Conservation (phyloP, 345 rosid genomes). For the Pseudoturritis turrita region DNA sequence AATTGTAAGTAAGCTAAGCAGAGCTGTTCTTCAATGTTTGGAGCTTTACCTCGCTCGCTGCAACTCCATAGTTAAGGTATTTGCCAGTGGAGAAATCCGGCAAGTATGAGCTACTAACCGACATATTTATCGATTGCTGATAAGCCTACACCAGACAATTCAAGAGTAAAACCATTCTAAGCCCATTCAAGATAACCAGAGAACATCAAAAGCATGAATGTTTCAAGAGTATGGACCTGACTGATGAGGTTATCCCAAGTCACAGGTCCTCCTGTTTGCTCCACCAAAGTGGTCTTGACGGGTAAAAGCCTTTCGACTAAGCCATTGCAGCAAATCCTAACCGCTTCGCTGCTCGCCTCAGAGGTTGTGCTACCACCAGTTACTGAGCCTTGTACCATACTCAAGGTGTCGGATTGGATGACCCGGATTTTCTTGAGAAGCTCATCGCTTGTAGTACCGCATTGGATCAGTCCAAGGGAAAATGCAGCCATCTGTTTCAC, state of each 20-base stretch:
- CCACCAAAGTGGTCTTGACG: slow-evolving; percentile 44
- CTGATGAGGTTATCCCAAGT: slow-evolving; percentile 68
- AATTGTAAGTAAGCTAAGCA: neutral
- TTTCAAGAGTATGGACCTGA: slow-evolving; percentile 49
- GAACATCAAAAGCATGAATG: neutral
- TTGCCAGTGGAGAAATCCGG: slow-evolving; percentile 41
- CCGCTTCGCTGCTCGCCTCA: slow-evolving; percentile 79
- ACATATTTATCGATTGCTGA: slow-evolving; percentile 41
- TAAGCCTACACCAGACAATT: slow-evolving; percentile 16
- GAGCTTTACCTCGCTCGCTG: slow-evolving; percentile 83
- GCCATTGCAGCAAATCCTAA: slow-evolving; percentile 60
- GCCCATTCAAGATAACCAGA: neutral
- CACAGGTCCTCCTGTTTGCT: slow-evolving; percentile 44
- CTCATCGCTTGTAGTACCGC: slow-evolving; percentile 42
- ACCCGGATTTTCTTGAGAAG: slow-evolving; percentile 65
- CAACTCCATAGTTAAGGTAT: slow-evolving; percentile 91
- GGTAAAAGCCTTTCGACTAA: slow-evolving; percentile 68
- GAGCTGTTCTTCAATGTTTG: neutral
- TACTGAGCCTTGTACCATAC: slow-evolving; percentile 70
- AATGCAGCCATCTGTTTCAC: slow-evolving; percentile 85
- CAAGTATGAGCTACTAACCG: slow-evolving; percentile 44
- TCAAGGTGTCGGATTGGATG: slow-evolving; percentile 68
- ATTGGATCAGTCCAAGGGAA: slow-evolving; percentile 56
- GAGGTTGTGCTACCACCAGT: slow-evolving; percentile 91
- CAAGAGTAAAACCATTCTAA: neutral